Base-by-base conservation (phyloP, 495 filamentous ascomycete species). In the Aspergillus panamensis region DNA sequence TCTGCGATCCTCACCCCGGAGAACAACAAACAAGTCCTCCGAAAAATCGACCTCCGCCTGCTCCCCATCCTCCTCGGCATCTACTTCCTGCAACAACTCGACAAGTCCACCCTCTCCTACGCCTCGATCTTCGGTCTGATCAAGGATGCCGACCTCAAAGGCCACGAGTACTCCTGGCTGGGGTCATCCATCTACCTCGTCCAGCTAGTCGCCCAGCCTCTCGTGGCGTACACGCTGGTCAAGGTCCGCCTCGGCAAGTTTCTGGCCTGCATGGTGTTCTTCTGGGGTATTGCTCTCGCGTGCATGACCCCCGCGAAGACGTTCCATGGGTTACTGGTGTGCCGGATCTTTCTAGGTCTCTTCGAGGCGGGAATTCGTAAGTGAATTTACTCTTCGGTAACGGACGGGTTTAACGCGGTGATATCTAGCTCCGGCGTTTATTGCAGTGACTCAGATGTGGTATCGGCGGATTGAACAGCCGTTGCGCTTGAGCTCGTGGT, bases 381-480 rank as follows among this genome's bases (percentile, higher is more conserved):
- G 73, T 67, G n/a, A n/a, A n/a, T n/a, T n/a, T n/a, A n/a, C n/a
- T n/a, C n/a, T n/a, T n/a, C n/a, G n/a, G n/a, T n/a, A n/a, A n/a
- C n/a, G n/a, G n/a, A n/a, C 42, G 12, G 21, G 6, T 21, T 44
- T 57, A 21, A 66, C 13, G 8, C 20, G 35, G 57, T 20, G 17
- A 40, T 20, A 13, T 44, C n/a, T 35, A 80, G 82, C 82, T 3
- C 82, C 83, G 1, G 77, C 78, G 13, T 84, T 84, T 53, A 77
- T 85, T 50, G 82, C 82, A 1, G 74, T 85, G 6, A 82, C 81
- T 1, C 81, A 84, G 60, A 84, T 85, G 81, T 86, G 83, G 83
- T 86, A 82, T 63, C 71, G 80, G 55, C 75, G 83, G 37, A 66
- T 72, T 14, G 83, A 86, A 60, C 83, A 86, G 68, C 83, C 83